Evolutionary conservation across 192 early-diverging fungal genomes (phyloP), one percentile per base, ranked within the genome.

Genomic region (Coemansia guatemalensis): DNA sequence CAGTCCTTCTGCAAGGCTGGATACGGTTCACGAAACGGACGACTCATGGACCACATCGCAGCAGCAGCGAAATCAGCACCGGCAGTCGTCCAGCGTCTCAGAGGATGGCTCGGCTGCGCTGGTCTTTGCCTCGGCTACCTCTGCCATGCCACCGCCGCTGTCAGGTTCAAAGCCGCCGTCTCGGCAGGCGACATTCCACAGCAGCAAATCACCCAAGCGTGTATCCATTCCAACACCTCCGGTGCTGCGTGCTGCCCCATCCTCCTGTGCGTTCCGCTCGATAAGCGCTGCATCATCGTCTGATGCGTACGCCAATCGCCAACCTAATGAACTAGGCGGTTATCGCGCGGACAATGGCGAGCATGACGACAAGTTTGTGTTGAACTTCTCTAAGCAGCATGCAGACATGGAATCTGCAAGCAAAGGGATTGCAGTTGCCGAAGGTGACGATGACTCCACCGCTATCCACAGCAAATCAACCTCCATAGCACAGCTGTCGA

Each of bases 191-290:
- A 73, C 71, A 6, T 62, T 63, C 14, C 56, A 53, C 52, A 64
- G 49, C 8, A 39, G 30, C 9, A 64, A 52, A 27, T 53, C 67
- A 21, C 68, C 48, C 11, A 76, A 76, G 56, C 74, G 74, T 1
- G 74, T 71, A 39, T 76, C 74, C 5, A 67, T 76, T 41, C 57
- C 64, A 1, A 64, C 65, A 18, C 68, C 74, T 9, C 73, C 57
- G 1, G 35, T 58, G 5, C 20, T 62, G 8, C 60, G 60, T n/a
- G 67, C 72, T 4, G 50, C 67, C 12, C 67, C 64, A 3, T 69
- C 73, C 20, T 59, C 67, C 1, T 66, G 39, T 41, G 59, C 44
- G 27, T 60, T 64, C 54, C 35, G 35, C 11, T 55, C 62, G 24
- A 12, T 62, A 39, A 18, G 39, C 51, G 26, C 26, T 48, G 47